Base-by-base conservation (phyloP, 2,329 filamentous ascomycete species). In the Annulohypoxylon truncatum region DNA sequence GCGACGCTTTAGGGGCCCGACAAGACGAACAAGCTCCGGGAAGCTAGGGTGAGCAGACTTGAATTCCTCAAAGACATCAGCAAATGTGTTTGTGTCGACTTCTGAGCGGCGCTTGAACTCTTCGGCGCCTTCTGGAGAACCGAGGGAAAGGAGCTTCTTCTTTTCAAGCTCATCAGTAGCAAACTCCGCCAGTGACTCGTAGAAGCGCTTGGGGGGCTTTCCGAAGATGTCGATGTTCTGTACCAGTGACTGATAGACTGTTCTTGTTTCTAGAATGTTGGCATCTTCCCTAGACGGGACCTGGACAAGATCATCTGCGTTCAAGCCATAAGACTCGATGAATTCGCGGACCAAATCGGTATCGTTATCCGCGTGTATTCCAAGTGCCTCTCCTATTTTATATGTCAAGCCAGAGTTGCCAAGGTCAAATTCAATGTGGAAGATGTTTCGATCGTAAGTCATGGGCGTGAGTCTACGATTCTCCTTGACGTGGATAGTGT, bases 371-470 rank as follows among this genome's bases (percentile, higher is more conserved):
- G 94, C 93, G 79, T 99, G 96, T 68, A 99, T 94, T 71, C 96
- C 96, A 15, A 99, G 90, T 48, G 96, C 96, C 82, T 99, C 96
- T 61, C 96, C 96, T 75, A 99, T 98, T 77, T 97, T 93, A 82
- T 99, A 99, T 42, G 89, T 97, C 70, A 99, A 89, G 38, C 94
- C 95, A 31, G 95, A 97, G 75, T 90, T 82, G 66, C 95, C 95
- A 22, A 99, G 88, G 77, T 98, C 96, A 75, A 99, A 99, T 81
- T 99, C 96, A 68, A 99, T 98, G 83, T 99, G 96, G 90, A 99
- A 99, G 80, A 99, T 98, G 85, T 99, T 97, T 73, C 96, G 93
- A 80, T 98, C 94, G 77, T 99, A 99, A 29, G 90, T 91, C 22
- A 81, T 75, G 2, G 96, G 96, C 0, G 96, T 99, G 59, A 99